A percentile compares a stretch with the other conserved stretches of the same genome.
These are phyloP conservation scores for Chlamydomonas sp. DNA, from an alignment of 139 green algal species.

Conservation along the genomic window DNA sequence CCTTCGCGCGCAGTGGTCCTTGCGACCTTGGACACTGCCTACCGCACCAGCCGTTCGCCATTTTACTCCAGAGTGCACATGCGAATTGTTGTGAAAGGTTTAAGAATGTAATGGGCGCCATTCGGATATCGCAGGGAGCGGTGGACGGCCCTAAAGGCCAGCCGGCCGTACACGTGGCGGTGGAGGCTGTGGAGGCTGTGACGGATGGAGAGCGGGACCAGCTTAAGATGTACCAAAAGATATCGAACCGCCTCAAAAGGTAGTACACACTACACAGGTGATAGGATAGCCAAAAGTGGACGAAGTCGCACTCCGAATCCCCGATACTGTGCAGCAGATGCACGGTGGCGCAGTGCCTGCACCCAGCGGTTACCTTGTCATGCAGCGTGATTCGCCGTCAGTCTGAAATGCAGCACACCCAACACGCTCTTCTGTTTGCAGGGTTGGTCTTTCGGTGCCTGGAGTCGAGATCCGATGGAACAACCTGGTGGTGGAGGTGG, in stretches of 20 bases:
- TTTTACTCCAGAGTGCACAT: no score
- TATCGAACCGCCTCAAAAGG: neutral
- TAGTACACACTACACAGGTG: neutral
- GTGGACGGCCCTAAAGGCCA: no score
- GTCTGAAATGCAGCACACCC: neutral
- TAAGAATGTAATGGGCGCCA: no score
- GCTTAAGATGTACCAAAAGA: neutral
- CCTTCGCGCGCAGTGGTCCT: no score
- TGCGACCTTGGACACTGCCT: no score
- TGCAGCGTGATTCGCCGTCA: no score
- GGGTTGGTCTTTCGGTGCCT: conserved; percentile 5
- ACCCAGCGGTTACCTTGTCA: neutral
- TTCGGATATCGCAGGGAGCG: no score
- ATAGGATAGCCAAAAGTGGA: neutral
- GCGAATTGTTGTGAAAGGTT: no score
- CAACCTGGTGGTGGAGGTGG: conserved; percentile 21
- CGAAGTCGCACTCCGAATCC: neutral
- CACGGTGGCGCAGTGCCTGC: no score
- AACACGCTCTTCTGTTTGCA: neutral
- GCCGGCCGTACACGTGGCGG: no score
- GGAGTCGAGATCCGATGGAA: conserved; percentile 16
- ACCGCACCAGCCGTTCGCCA: no score
- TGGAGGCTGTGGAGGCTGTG: neutral
- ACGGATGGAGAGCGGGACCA: conserved; percentile 7
- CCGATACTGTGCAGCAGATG: no score